Percentiles rank a stretch among this genome's conserved stretches.
Evolutionary conservation across 169 alveolate genomes (phyloP).

Genomic region (Plasmodium chabaudi): DNA sequence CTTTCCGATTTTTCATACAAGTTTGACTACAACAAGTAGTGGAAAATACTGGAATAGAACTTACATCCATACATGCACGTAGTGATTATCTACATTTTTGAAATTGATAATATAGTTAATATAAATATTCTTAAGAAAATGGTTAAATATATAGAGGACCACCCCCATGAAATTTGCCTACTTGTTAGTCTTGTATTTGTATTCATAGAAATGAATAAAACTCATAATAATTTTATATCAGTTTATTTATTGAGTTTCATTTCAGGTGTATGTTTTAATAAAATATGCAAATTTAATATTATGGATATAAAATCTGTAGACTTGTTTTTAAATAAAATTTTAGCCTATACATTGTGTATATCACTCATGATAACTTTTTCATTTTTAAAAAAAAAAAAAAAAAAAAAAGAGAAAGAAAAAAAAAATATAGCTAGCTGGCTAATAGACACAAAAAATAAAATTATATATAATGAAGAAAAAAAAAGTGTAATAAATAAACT

Average conservation of each 20-base stretch:
- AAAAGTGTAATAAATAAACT: conserved; percentile 14
- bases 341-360: conserved; percentile 49
- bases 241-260: conserved; percentile 31
- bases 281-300: conserved; percentile 27
- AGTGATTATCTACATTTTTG: too few relatives aligned
- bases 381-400: conserved; percentile 10
- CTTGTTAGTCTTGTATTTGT: conserved; percentile 20
- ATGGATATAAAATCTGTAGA: conserved; percentile 21
- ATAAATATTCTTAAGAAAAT: too few relatives aligned
- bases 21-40: too few relatives aligned
- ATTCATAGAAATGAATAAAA: conserved; percentile 23
- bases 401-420: too few relatives aligned
- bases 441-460: conserved; percentile 2
- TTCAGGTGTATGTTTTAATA: conserved; percentile 38
- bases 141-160: conserved; percentile 4
- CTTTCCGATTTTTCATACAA: too few relatives aligned
- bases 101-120: too few relatives aligned
- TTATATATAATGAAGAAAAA: conserved; percentile 6
- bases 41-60: too few relatives aligned
- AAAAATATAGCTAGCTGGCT: not conserved
- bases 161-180: conserved; percentile 11
- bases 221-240: not conserved
- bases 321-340: conserved; percentile 14
- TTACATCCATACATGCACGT: too few relatives aligned
- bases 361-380: conserved; percentile 47